Percentiles rank a stretch among this genome's conserved stretches.
Conservation (phyloP, 2,329 filamentous ascomycete genomes). For the Scleromitrula shiraiana region DNA sequence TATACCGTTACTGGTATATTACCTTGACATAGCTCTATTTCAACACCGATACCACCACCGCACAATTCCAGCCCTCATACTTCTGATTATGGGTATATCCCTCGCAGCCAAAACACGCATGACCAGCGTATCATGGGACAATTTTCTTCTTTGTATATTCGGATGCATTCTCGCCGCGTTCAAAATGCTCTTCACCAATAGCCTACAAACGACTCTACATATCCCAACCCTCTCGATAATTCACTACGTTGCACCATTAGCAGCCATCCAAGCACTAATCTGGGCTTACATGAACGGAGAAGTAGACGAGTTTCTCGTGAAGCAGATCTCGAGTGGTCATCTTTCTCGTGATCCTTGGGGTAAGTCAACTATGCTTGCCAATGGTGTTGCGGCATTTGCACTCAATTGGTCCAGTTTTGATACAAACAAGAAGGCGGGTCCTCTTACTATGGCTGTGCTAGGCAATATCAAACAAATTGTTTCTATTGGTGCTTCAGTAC, state of each 20-base stretch:
- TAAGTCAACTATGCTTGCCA: conserved; percentile 35
- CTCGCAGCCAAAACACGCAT: no score
- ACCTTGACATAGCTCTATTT: conserved; percentile 52
- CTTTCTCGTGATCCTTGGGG: conserved; percentile 25
- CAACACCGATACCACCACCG: conserved; percentile 44
- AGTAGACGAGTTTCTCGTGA: conserved; percentile 32
- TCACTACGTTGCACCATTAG: conserved; percentile 53
- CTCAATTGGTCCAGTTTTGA: conserved; percentile 51
- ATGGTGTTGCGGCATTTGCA: conserved; percentile 46
- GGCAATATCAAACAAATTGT: conserved; percentile 52
- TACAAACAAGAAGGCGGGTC: conserved; percentile 49
- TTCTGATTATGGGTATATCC: conserved; percentile 51
- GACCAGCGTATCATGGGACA: conserved; percentile 41
- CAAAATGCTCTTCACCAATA: not conserved
- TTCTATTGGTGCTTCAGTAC: conserved; percentile 42
- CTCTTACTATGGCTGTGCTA: conserved; percentile 51
- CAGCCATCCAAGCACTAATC: conserved; percentile 45
- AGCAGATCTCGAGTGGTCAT: conserved; percentile 21
- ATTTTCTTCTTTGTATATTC: not conserved
- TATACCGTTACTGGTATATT: conserved; percentile 52
- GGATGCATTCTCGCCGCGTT: not conserved
- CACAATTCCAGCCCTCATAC: conserved; percentile 52
- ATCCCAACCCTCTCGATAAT: not conserved
- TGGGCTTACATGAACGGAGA: conserved; percentile 48
- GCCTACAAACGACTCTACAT: not conserved